These are phyloP conservation scores for Boletus edulis DNA, from an alignment of 768 basidiomycete genomes.

Conservation along the genomic window DNA sequence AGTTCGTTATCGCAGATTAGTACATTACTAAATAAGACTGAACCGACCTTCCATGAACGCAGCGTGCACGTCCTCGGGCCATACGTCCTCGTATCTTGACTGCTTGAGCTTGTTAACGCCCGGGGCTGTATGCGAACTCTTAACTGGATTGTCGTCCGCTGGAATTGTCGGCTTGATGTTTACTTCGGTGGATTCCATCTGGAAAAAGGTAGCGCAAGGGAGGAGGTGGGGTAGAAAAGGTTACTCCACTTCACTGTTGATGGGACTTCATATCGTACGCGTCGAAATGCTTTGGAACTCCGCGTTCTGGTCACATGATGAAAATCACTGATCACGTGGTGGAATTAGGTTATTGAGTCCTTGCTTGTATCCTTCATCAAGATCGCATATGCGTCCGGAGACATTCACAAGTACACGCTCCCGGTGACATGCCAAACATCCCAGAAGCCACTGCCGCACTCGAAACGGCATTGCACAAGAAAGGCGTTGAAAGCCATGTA, in stretches of 20 bases:
- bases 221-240: not conserved
- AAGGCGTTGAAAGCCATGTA: slow-evolving; percentile 28
- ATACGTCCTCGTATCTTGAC: slow-evolving; percentile 35
- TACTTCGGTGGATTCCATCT: slow-evolving; percentile 20
- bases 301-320: slow-evolving; percentile 27
- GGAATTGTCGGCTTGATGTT: slow-evolving; percentile 16
- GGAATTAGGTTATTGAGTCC: accelerated
- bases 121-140: not conserved
- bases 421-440: slow-evolving; percentile 23
- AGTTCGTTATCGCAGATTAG: slow-evolving; percentile 9
- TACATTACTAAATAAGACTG: not conserved
- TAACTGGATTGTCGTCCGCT: slow-evolving; percentile 7
- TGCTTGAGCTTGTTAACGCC: slow-evolving; percentile 22
- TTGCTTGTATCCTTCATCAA: too few species aligned
- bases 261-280: slow-evolving; percentile 12
- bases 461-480: slow-evolving; percentile 27
- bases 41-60: slow-evolving; percentile 37
- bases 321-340: slow-evolving; percentile 30
- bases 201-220: slow-evolving; percentile 12
- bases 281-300: slow-evolving; percentile 20
- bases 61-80: slow-evolving; percentile 34
- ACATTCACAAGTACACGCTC: not conserved
- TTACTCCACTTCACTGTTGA: not conserved
- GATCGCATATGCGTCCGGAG: too few species aligned
- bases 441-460: slow-evolving; percentile 33